These are phyloP conservation scores for Hygrophorus pudorinus DNA, from an alignment of 768 basidiomycete species.

Conservation along the genomic window DNA sequence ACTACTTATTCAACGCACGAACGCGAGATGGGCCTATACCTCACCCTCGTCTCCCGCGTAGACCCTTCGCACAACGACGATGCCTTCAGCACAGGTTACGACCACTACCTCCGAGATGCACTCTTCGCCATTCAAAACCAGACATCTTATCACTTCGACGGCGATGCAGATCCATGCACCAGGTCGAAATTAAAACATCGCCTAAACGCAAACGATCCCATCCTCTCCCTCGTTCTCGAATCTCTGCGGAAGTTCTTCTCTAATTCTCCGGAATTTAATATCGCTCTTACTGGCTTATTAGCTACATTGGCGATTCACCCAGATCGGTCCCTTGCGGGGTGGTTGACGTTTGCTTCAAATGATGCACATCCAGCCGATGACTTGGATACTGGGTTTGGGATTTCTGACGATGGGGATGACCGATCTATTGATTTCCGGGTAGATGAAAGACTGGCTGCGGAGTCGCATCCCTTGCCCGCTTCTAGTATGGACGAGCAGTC, in stretches of 20 bases:
- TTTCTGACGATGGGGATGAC: constrained; percentile 55
- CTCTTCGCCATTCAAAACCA: constrained; percentile 58
- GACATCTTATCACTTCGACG: constrained; percentile 42
- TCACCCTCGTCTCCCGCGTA: constrained; percentile 67
- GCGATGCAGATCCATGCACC: constrained; percentile 27
- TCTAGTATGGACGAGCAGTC: constrained; percentile 60
- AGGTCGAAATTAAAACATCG: constrained; percentile 62
- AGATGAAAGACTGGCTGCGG: constrained; percentile 52
- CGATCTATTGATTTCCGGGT: constrained; percentile 70
- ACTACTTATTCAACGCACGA: constrained; percentile 76
- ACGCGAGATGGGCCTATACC: constrained; percentile 75
- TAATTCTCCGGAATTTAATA: constrained; percentile 79
- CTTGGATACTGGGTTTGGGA: constrained; percentile 9
- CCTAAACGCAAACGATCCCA: constrained; percentile 69
- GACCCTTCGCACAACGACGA: constrained; percentile 62
- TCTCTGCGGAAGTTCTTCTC: constrained; percentile 71
- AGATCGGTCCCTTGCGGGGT: constrained; percentile 76
- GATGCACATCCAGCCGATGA: constrained; percentile 21
- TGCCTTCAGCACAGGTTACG: constrained; percentile 77
- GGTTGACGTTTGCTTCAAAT: constrained; percentile 63
- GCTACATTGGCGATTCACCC: constrained; percentile 80
- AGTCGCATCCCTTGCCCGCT: constrained; percentile 51
- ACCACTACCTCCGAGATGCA: constrained; percentile 75
- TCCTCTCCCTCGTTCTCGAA: constrained; percentile 63
- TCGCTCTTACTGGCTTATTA: constrained; percentile 77